Evolutionary conservation across 805 yeast species (phyloP).

Genomic region (Clavispora phyllophila): DNA sequence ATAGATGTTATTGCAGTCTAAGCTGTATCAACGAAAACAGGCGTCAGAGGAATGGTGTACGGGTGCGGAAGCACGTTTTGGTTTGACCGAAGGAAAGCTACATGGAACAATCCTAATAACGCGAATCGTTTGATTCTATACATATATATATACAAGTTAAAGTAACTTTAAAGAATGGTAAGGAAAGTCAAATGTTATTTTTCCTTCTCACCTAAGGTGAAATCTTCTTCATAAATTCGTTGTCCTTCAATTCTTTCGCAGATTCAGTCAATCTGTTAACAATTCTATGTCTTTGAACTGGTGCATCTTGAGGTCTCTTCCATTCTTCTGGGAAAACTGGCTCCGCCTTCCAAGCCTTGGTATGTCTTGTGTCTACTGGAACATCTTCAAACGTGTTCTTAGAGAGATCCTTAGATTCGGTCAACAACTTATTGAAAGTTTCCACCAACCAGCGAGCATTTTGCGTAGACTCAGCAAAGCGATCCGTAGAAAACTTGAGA

Average conservation of each 20-base stretch:
- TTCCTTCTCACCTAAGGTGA: conserved; percentile 16
- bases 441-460: conserved; percentile 73
- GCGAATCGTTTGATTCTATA: background rate
- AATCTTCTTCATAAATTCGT: conserved; percentile 21
- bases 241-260: conserved; percentile 29
- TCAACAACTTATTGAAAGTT: conserved; percentile 54
- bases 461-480: conserved; percentile 75
- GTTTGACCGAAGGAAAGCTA: background rate
- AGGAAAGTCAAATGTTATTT: background rate
- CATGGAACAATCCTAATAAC: background rate
- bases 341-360: conserved; percentile 36
- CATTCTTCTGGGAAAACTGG: conserved; percentile 71
- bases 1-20: background rate
- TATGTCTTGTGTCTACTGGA: conserved; percentile 77
- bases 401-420: conserved; percentile 57
- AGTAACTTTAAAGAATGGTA: background rate
- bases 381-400: conserved; percentile 66
- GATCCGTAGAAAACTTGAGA: conserved; percentile 60
- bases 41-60: background rate
- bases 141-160: conserved; percentile 6
- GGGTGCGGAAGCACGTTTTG: background rate
- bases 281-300: conserved; percentile 39
- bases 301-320: conserved; percentile 65
- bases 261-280: conserved; percentile 28
- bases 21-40: background rate